Conservation (phyloP, 345 rosid genomes). For the Alliaria petiolata region DNA sequence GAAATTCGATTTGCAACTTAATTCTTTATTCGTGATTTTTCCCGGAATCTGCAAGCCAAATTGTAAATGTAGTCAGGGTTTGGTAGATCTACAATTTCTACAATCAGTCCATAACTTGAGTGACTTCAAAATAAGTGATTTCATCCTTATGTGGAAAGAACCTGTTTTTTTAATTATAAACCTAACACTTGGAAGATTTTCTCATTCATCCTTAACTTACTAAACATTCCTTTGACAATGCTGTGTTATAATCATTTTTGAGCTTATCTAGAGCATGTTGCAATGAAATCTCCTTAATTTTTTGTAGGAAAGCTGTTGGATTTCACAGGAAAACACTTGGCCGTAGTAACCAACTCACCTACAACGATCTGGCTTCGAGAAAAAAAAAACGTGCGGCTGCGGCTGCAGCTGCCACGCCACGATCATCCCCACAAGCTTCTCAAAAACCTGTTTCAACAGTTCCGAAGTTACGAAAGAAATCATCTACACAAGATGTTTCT, state of each 20-base stretch:
- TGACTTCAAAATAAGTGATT: too few species aligned
- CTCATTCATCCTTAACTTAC: too few species aligned
- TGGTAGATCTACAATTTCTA: too few species aligned
- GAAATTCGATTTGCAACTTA: neutral
- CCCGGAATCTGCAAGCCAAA: neutral
- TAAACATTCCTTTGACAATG: neutral
- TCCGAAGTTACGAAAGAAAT: neutral
- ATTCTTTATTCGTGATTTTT: neutral
- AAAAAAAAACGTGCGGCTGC: neutral
- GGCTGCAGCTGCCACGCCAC: conserved; percentile 3
- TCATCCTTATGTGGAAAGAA: too few species aligned
- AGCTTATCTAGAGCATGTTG: neutral
- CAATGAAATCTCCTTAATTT: neutral
- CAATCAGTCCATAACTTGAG: too few species aligned
- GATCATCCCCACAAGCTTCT: conserved; percentile 13
- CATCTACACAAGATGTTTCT: conserved; percentile 20
- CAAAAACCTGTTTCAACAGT: neutral
- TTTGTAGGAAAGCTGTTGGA: conserved; percentile 40
- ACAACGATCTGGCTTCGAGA: neutral
- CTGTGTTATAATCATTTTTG: neutral
- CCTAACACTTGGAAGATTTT: too few species aligned
- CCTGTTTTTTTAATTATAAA: too few species aligned
- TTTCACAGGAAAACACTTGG: conserved; percentile 39
- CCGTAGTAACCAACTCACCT: neutral
- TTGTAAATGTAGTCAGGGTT: too few species aligned